Evolutionary conservation across 2,329 filamentous ascomycete genomes (phyloP).

Genomic region (Balansia obtecta): DNA sequence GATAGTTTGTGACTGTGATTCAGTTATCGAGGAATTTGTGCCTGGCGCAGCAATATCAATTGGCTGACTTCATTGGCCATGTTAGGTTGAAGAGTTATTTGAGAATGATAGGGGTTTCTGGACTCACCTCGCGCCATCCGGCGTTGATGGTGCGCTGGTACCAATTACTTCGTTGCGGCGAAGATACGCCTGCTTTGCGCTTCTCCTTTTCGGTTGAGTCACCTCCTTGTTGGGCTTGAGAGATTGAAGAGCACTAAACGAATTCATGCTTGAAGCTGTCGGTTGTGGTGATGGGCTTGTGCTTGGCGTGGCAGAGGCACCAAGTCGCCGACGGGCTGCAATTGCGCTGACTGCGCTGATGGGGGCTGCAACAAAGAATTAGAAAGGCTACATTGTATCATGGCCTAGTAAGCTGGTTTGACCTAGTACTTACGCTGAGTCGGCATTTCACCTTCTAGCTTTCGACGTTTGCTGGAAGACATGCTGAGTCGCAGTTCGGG

Average conservation of each 20-base stretch:
- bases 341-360: conserved; percentile 26
- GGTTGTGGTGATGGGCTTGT: conserved; percentile 10
- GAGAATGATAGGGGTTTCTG: background rate
- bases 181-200: background rate
- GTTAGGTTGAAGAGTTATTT: background rate
- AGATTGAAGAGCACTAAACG: conserved; percentile 18
- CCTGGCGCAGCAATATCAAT: background rate
- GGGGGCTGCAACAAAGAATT: conserved; percentile 6
- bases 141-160: background rate
- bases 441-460: conserved; percentile 18
- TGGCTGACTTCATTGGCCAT: background rate
- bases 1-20: conserved; percentile 7
- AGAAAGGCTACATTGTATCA: background rate
- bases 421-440: conserved; percentile 17
- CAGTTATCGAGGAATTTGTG: background rate
- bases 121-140: background rate
- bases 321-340: conserved; percentile 20
- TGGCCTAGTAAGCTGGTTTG: background rate
- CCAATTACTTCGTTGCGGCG: conserved; percentile 3
- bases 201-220: conserved; percentile 11
- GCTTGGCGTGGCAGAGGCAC: conserved; percentile 7
- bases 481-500: background rate
- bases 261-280: conserved; percentile 13
- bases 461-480: conserved; percentile 23
- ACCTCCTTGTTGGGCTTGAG: conserved; percentile 6